Evolutionary conservation across 2,329 filamentous ascomycete genomes (phyloP).

Genomic region (Paraphaeosphaeria sporulosa): DNA sequence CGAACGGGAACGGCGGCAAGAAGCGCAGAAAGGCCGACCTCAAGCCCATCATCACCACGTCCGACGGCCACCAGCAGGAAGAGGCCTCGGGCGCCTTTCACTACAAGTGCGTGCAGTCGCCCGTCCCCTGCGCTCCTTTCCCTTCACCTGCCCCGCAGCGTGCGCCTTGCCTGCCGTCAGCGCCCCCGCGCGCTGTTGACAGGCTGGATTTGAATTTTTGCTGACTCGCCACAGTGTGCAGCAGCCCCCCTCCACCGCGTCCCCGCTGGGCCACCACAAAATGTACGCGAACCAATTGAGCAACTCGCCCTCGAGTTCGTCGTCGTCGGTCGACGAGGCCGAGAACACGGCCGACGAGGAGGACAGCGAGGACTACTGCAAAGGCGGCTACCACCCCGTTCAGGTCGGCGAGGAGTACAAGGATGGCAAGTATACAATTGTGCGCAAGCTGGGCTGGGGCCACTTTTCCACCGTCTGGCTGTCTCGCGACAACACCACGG

Average conservation of each 20-base stretch:
- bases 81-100: conserved; percentile 52
- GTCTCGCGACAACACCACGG: conserved; percentile 81
- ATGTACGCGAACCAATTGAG: conserved; percentile 65
- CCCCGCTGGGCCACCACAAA: conserved; percentile 54
- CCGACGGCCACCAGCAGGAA: conserved; percentile 60
- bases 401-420: conserved; percentile 96
- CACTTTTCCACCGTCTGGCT: conserved; percentile 98
- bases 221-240: conserved; percentile 45
- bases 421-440: conserved; percentile 93
- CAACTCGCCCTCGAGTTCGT: conserved; percentile 79
- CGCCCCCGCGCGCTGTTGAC: conserved; percentile 14
- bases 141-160: conserved; percentile 1
- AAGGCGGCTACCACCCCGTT: conserved; percentile 97
- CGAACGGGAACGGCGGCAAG: conserved; percentile 66
- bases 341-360: conserved; percentile 98
- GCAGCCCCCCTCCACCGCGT: conserved; percentile 56
- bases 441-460: conserved; percentile 96
- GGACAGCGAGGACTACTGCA: conserved; percentile 99
- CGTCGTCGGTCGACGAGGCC: conserved; percentile 79
- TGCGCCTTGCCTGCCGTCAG: conserved; percentile 5
- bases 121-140: conserved; percentile 1
- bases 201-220: conserved; percentile 13
- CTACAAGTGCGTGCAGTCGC: conserved; percentile 49
- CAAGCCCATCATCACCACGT: conserved; percentile 74
- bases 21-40: conserved; percentile 78